Evolutionary conservation across 352 stramenopile species (phyloP), one percentile per base, ranked within the genome.

Genomic region (Globisporangium takayamanum): DNA sequence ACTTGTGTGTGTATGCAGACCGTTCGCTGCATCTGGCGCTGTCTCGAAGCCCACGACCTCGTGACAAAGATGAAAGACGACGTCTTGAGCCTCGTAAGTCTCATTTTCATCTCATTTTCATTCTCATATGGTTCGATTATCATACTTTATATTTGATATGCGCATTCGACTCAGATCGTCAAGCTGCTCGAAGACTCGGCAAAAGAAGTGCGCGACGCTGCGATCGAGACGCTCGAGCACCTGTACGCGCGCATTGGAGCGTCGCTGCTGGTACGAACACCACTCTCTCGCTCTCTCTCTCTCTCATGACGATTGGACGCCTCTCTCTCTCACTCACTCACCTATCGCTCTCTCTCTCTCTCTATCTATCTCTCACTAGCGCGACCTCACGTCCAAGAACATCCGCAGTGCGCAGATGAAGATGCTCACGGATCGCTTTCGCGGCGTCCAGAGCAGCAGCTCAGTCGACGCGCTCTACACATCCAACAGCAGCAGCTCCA

Each of bases 181-280:
- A 71, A 73, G 25, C 53, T 91, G 10, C 63, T 94, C 0, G 81
- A 93, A 64, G 85, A 94, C 59, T 90, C 85, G 33, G 74, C 83
- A 0, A 94, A 94, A 55, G 81, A 94, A 72, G 85, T 94, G 56
- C 83, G 85, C 16, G 68, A 91, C n/a, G 66, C 83, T 2, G 78
- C 78, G 6, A 80, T 94, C 46, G 68, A 64, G 15, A 71, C 79
- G 5, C 59, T 94, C n/a, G 78, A 87, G 51, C 79, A 79, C 28
- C 84, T 94, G 56, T 94, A 92, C 67, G 61, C 70, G 7, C 69
- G 84, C 55, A 73, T 89, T 39, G 83, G 83, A 1, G 65, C 82
- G 2, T 80, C 82, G 16, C 54, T 94, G n/a, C 59, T 90, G 74
- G 84, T 92, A 76, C 20, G 53, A 16, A 30, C 28, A 2, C 8